phyloP scores from a whole-genome alignment of 2,329 filamentous ascomycete species.

The Penicillium sp. region DNA sequence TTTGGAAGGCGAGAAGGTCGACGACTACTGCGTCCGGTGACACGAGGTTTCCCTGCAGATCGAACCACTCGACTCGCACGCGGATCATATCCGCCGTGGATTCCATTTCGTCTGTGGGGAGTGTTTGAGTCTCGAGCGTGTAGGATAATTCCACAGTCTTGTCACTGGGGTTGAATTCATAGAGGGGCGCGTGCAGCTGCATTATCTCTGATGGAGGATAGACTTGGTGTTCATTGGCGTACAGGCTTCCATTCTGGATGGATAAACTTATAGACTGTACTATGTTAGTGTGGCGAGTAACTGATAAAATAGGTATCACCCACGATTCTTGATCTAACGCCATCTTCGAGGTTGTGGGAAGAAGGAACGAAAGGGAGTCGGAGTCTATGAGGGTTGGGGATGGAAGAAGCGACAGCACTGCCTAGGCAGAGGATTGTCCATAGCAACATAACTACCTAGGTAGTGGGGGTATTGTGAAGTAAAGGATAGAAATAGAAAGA shows the following conservation, averaged over 20 bases:
- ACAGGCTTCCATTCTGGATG: conserved; percentile 22
- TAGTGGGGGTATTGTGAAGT: neutral
- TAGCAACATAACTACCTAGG: neutral
- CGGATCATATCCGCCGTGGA: conserved; percentile 15
- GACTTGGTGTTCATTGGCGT: conserved; percentile 24
- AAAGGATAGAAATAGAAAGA: neutral
- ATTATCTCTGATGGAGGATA: conserved; percentile 24
- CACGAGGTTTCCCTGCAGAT: conserved; percentile 20
- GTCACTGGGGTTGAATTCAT: conserved; percentile 7
- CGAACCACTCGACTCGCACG: conserved; percentile 20
- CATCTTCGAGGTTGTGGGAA: neutral
- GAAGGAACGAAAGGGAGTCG: conserved; percentile 17
- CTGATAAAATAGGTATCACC: neutral
- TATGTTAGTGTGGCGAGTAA: conserved; percentile 1
- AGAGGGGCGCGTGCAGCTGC: conserved; percentile 21
- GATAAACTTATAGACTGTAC: conserved; percentile 24
- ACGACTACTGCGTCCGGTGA: conserved; percentile 25
- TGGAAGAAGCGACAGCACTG: conserved; percentile 11
- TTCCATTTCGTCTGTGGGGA: conserved; percentile 15
- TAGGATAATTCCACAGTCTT: conserved; percentile 19
- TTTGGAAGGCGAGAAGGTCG: conserved; percentile 20
- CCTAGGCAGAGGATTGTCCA: conserved; percentile 11
- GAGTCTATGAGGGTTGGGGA: conserved; percentile 12
- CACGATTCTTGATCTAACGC: conserved; percentile 13
- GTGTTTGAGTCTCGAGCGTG: conserved; percentile 18